A percentile compares a stretch with the other conserved stretches of the same genome.
These are phyloP conservation scores for Beta corolliflora DNA, from an alignment of 179 eudicot species.

Conservation along the genomic window DNA sequence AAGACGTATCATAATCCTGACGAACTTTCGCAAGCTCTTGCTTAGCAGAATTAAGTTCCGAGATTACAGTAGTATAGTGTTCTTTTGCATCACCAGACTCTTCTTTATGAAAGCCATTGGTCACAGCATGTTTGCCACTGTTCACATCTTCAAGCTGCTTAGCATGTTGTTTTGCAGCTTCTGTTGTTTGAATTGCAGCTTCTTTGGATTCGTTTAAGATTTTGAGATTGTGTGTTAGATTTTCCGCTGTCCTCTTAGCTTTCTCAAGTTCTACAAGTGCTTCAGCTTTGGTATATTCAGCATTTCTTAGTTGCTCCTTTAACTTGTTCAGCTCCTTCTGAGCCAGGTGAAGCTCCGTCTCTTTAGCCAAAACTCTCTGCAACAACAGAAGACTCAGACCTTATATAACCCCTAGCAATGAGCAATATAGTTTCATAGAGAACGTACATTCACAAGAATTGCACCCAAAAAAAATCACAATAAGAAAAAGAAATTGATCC, in stretches of 20 bases:
- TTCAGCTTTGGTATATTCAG: slow-evolving; percentile 77
- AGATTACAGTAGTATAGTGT: slow-evolving; percentile 44
- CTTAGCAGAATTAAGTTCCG: slow-evolving; percentile 74
- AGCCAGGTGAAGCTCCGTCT: slow-evolving; percentile 74
- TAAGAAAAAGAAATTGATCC: neutral
- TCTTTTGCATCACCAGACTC: slow-evolving; percentile 52
- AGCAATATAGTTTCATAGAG: neutral
- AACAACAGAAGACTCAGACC: slow-evolving; percentile 17
- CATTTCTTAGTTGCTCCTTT: slow-evolving; percentile 75
- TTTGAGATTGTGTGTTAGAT: slow-evolving; percentile 58
- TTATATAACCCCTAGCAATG: neutral
- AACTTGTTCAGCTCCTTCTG: slow-evolving; percentile 82
- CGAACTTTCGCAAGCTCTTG: slow-evolving; percentile 63
- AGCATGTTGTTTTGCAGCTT: slow-evolving; percentile 53
- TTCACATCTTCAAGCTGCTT: slow-evolving; percentile 61
- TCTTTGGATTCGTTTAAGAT: slow-evolving; percentile 59
- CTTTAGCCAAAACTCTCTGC: slow-evolving; percentile 81
- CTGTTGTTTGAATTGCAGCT: slow-evolving; percentile 54
- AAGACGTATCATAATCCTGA: slow-evolving; percentile 55
- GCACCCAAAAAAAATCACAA: neutral
- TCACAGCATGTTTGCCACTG: slow-evolving; percentile 25
- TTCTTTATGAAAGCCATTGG: slow-evolving; percentile 38
- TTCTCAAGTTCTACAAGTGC: slow-evolving; percentile 81
- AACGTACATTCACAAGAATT: too few species aligned
- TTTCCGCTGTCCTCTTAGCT: slow-evolving; percentile 63